Evolutionary conservation across 2,329 filamentous ascomycete species (phyloP), one percentile per base, ranked within the genome.

Genomic region (Clarireedia monteithiana): DNA sequence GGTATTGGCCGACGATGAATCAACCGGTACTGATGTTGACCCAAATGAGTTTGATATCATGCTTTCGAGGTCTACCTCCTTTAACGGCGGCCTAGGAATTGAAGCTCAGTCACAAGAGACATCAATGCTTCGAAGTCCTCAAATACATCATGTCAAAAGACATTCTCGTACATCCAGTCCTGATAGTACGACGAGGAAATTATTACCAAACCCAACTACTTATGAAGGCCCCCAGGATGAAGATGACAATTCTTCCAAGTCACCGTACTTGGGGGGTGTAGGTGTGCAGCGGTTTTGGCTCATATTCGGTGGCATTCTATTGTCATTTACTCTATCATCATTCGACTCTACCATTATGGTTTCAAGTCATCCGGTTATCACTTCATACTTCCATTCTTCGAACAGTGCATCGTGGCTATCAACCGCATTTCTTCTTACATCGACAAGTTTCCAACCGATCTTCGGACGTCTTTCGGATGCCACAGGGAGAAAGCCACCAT

Each of bases 311-410:
- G 78, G 79, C 50, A 74, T 86, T 48, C 70, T 86, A 59, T 66
- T 77, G n/a, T 75, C 76, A 4, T 80, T 81, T 64, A 80, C 85
- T 59, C 74, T 84, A 15, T 73, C 74, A 36, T 83, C 77, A 67
- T 91, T 92, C 66, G 89, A 92, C 73, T 79, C 81, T 10, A 92
- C 88, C 4, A 80, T 92, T 62, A 91, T 92, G 87, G 87, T 87
- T 4, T 89, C 86, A 2, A 85, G 80, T 44, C 88, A 94, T 69
- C 88, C 88, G 0, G 86, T 89, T 56, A 90, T 92, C 59, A 91
- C 88, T 0, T 90, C 86, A 0, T 83, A 91, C 69, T 92, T 92
- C 70, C 74, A 84, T 59, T 81, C 86, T 49, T 88, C 87, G 34
- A 90, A 92, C 69, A 83, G 83, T 48, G 89, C 89, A 3, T 90